phyloP scores from a whole-genome alignment of 164 flowering plant genomes.

The Aristolochia californica region DNA sequence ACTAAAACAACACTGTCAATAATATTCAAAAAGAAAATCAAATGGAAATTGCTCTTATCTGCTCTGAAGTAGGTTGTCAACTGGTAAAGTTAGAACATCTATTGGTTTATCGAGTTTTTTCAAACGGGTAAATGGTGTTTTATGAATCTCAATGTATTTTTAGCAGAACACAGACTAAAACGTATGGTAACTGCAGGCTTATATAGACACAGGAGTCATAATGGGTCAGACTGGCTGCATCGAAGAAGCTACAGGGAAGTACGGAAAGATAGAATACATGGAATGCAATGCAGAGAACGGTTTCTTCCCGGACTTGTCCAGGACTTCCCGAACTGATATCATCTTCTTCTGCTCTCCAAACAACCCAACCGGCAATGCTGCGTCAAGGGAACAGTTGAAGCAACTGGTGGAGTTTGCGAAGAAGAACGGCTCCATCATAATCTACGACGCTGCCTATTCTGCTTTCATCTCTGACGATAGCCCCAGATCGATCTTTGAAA shows the following conservation, averaged over 20 bases:
- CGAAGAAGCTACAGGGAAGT: slow-evolving; percentile 36
- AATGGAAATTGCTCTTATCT: too few relatives aligned
- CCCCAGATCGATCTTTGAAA: slow-evolving; percentile 62
- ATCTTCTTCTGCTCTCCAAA: slow-evolving; percentile 94
- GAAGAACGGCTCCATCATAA: slow-evolving; percentile 67
- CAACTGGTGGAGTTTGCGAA: slow-evolving; percentile 66
- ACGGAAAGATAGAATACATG: slow-evolving; percentile 64
- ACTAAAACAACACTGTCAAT: not conserved
- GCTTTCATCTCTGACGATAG: slow-evolving; percentile 61
- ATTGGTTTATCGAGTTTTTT: too few relatives aligned
- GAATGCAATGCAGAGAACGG: slow-evolving; percentile 43
- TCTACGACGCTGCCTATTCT: slow-evolving; percentile 76
- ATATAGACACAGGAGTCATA: slow-evolving; percentile 71
- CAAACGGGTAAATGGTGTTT: too few relatives aligned
- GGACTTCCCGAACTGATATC: slow-evolving; percentile 41
- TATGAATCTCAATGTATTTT: too few relatives aligned
- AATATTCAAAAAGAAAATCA: too few relatives aligned
- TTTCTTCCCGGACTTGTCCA: slow-evolving; percentile 64
- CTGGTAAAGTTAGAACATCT: too few relatives aligned
- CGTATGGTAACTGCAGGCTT: too few relatives aligned
- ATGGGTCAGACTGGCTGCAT: slow-evolving; percentile 54
- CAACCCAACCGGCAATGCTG: slow-evolving; percentile 84
- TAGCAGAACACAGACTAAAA: too few relatives aligned
- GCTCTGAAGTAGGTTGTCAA: too few relatives aligned
- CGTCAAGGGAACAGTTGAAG: slow-evolving; percentile 52